These are phyloP conservation scores for Trametes punicea DNA, from an alignment of 768 basidiomycete genomes.

Conservation along the genomic window DNA sequence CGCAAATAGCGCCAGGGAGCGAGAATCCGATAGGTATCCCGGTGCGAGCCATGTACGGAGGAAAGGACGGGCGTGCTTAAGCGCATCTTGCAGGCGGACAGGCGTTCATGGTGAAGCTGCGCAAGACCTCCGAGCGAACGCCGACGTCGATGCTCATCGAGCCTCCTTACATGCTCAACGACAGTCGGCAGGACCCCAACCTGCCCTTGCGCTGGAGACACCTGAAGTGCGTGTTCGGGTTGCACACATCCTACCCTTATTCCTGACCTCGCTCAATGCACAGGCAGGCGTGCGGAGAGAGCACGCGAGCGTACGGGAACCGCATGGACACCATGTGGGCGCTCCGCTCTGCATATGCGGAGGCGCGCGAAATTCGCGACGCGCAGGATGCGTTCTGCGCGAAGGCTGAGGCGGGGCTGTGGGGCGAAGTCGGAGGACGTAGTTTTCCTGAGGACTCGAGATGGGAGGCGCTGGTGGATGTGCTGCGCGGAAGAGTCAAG, in stretches of 20 bases:
- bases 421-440: constrained; percentile 35
- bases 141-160: constrained; percentile 83
- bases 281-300: constrained; percentile 45
- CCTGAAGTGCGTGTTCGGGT: constrained; percentile 55
- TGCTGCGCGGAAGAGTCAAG: constrained; percentile 84
- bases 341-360: constrained; percentile 74
- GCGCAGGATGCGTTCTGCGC: constrained; percentile 72
- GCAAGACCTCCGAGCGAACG: constrained; percentile 72
- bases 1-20: constrained; percentile 76
- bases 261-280: background rate
- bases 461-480: constrained; percentile 79
- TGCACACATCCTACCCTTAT: background rate
- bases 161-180: constrained; percentile 64
- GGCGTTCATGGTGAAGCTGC: constrained; percentile 82
- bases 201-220: constrained; percentile 68
- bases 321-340: constrained; percentile 82
- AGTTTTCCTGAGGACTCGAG: constrained; percentile 66
- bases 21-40: constrained; percentile 65
- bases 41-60: constrained; percentile 11
- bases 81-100: constrained; percentile 61
- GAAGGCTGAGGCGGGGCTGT: constrained; percentile 47
- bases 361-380: constrained; percentile 64
- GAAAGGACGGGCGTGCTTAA: background rate
- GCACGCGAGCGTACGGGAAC: constrained; percentile 28
- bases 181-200: constrained; percentile 37